Evolutionary conservation across 352 stramenopile genomes (phyloP).

Genomic region (Globisporangium uncinulatum): DNA sequence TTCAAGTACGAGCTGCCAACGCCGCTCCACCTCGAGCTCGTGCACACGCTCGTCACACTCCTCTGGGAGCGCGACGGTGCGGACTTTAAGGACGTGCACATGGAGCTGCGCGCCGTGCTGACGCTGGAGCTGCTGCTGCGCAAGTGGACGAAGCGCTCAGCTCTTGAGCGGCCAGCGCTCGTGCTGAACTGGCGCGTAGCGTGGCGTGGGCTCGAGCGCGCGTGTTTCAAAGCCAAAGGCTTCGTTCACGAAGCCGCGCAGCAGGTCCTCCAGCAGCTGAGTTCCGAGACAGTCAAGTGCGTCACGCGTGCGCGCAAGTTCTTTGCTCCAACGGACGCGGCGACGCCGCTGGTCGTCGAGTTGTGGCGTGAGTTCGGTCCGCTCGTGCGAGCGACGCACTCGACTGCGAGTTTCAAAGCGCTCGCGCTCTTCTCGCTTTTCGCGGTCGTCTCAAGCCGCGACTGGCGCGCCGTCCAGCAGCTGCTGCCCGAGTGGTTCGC

Average conservation of each 20-base stretch:
- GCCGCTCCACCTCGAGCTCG: slow-evolving; percentile 34
- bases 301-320: slow-evolving; percentile 45
- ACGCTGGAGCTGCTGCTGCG: slow-evolving; percentile 37
- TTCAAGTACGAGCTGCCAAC: slow-evolving; percentile 56
- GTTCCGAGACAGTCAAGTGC: slow-evolving; percentile 37
- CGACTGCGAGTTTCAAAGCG: slow-evolving; percentile 51
- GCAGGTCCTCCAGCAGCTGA: slow-evolving; percentile 27
- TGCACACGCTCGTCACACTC: slow-evolving; percentile 37
- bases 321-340: slow-evolving; percentile 22
- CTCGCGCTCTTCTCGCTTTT: slow-evolving; percentile 62
- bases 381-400: slow-evolving; percentile 35
- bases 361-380: slow-evolving; percentile 44
- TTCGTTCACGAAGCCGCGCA: slow-evolving; percentile 34
- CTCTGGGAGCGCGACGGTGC: slow-evolving; percentile 36
- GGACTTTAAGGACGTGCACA: slow-evolving; percentile 42
- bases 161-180: slow-evolving; percentile 15
- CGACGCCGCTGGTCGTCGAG: slow-evolving; percentile 30
- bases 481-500: slow-evolving; percentile 53
- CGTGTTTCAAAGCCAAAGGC: slow-evolving; percentile 40
- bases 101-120: slow-evolving; percentile 39
- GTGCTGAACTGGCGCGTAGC: slow-evolving; percentile 41
- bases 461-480: slow-evolving; percentile 8
- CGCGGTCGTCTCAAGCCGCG: slow-evolving; percentile 17
- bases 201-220: slow-evolving; percentile 37
- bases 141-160: slow-evolving; percentile 44